A percentile compares a stretch with the other conserved stretches of the same genome.
Conservation (phyloP, 1,284 basidiomycete species). For the Fomes fomentarius region DNA sequence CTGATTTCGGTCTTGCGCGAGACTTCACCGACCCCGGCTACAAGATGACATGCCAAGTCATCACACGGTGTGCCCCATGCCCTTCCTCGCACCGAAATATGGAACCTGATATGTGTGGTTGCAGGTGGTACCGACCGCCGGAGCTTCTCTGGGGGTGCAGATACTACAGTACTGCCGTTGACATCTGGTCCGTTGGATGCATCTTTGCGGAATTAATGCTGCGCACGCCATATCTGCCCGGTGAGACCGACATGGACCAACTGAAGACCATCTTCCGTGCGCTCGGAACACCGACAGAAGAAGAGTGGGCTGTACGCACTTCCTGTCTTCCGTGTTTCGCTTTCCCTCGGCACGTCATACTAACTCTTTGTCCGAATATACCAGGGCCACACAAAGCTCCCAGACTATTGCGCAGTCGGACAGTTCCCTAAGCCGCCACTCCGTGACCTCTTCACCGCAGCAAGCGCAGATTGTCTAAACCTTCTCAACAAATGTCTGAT, state of each 20-base stretch:
- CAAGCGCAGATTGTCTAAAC: constrained; percentile 86
- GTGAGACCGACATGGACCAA: constrained; percentile 96
- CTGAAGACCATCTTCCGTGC: constrained; percentile 94
- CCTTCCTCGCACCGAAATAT: too few relatives aligned
- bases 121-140: constrained; percentile 96
- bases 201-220: constrained; percentile 97
- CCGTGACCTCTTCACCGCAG: constrained; percentile 88
- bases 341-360: too few relatives aligned
- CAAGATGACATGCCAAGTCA: constrained; percentile 98
- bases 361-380: too few relatives aligned
- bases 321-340: neutral
- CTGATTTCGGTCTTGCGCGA: constrained; percentile 98
- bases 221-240: constrained; percentile 90
- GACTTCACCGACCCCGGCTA: constrained; percentile 93
- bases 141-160: constrained; percentile 89
- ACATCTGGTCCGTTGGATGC: constrained; percentile 95
- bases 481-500: constrained; percentile 79
- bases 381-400: constrained; percentile 88
- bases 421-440: constrained; percentile 84
- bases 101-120: neutral
- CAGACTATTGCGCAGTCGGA: constrained; percentile 84
- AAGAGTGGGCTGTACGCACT: constrained; percentile 88
- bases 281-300: constrained; percentile 92
- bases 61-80: constrained; percentile 72
- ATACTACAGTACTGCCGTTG: constrained; percentile 87